A percentile compares a stretch with the other conserved stretches of the same genome.
Evolutionary conservation across 1,139 yeast genomes (phyloP).

Genomic region (Suhomyces bokatorum): DNA sequence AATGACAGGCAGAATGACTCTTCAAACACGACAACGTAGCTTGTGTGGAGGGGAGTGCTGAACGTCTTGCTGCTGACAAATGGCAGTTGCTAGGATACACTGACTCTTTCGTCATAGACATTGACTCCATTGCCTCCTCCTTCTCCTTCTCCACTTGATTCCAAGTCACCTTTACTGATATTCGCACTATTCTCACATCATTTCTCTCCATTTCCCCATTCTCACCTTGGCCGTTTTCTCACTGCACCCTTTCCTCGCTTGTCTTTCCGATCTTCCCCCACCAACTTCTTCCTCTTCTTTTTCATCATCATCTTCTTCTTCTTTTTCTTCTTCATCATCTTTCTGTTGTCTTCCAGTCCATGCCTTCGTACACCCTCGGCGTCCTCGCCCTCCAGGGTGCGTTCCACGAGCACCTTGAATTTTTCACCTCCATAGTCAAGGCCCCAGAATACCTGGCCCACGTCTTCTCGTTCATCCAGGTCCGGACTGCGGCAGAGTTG

Average conservation of each 20-base stretch:
- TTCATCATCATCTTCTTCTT: neutral
- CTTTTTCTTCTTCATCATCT: neutral
- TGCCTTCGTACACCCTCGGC: slow-evolving; percentile 41
- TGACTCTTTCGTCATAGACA: no score
- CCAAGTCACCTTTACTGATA: no score
- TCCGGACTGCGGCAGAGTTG: slow-evolving; percentile 55
- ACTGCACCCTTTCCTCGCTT: no score
- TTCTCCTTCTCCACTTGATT: no score
- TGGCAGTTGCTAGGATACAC: no score
- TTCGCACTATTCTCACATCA: no score
- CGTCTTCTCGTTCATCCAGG: slow-evolving; percentile 43
- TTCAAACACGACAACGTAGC: neutral
- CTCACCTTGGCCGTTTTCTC: no score
- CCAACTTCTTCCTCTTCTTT: neutral
- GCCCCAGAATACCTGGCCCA: slow-evolving; percentile 20
- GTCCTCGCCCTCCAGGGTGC: slow-evolving; percentile 85
- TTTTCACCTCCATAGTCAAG: slow-evolving; percentile 43
- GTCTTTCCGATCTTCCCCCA: no score
- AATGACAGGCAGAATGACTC: neutral
- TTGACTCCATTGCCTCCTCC: no score
- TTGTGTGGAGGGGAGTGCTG: neutral
- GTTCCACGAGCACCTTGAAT: slow-evolving; percentile 66
- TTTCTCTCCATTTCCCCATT: no score
- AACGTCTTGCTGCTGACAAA: no score
- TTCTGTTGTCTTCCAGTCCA: neutral